Evolutionary conservation across 1,139 yeast species (phyloP), one percentile per base, ranked within the genome.

Genomic region (Debaryomyces robertsiae): DNA sequence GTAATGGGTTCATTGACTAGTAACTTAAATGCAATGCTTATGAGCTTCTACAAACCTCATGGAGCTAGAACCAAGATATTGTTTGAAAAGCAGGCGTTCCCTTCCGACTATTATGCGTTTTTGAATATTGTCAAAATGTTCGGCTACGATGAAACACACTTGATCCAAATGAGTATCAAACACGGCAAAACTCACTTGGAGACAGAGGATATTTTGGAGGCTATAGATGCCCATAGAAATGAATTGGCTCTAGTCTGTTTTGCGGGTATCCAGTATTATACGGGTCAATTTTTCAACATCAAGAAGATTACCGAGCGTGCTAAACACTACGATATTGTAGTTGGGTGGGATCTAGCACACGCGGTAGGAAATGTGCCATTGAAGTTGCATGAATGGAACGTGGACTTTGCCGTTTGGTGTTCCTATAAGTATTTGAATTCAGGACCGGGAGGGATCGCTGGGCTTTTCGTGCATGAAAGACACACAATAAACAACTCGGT

Each of bases 311-410:
- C 97, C 2, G 56, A 57, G 13, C 69, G 68, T 36, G 89, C 83
- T 4, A 61, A 63, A 27, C 50, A 55, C 6, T 41, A 46, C 6
- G 82, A 81, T 1, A 75, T 86, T 28, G 57, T 75, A 2, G 93
- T 89, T 6, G 97, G 97, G 0, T 91, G 97, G 97, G 98, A 91
- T 60, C 72, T 91, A 52, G 98, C 98, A 0, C 98, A 91, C 60
- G 96, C 95, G 0, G 94, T 75, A 1, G 98, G 97, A 2, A 91
- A 91, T 58, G 93, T 88, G 1, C 83, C 82, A 1, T 62, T 91
- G 40, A 54, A 74, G 38, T 65, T 91, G 38, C 97, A 91, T 57
- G 88, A 85, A 38, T 90, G 97, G 96, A 68, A 74, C 39, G 94
- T 87, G 1, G 98, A 91, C 61, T 90, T 91, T 67, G 98, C 97